phyloP scores from a whole-genome alignment of 495 filamentous ascomycete genomes.

The Hyaloscypha variabilis region DNA sequence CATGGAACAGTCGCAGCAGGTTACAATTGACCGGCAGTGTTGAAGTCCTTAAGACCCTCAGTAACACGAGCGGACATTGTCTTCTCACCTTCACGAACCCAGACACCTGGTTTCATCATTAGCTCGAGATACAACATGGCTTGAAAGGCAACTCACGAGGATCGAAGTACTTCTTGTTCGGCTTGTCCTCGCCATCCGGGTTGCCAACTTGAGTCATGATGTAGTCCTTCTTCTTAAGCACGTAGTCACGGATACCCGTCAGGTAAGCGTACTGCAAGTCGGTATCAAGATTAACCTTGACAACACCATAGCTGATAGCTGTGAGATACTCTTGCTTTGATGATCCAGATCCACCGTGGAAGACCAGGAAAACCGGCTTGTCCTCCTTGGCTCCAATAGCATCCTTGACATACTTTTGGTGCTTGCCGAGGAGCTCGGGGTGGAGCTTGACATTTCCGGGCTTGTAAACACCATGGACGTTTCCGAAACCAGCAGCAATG shows the following conservation, averaged over 20 bases:
- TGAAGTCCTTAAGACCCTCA: constrained; percentile 88
- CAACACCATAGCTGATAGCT: constrained; percentile 90
- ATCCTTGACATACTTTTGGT: constrained; percentile 84
- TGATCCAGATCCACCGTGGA: constrained; percentile 95
- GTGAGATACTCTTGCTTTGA: constrained; percentile 84
- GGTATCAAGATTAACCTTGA: constrained; percentile 98
- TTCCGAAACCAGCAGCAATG: constrained; percentile 97
- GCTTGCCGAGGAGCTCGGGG: constrained; percentile 90
- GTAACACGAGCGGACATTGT: constrained; percentile 84
- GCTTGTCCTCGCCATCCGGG: constrained; percentile 93
- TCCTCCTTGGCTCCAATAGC: constrained; percentile 58
- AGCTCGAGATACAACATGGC: not conserved
- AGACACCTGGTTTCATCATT: constrained; percentile 53
- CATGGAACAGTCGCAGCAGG: constrained; percentile 4
- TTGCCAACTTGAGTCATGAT: constrained; percentile 84
- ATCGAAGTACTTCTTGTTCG: constrained; percentile 99
- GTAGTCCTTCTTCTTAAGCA: constrained; percentile 95
- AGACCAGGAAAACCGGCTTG: constrained; percentile 98
- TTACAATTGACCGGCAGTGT: constrained; percentile 85
- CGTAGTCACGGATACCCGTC: constrained; percentile 87
- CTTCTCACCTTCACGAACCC: constrained; percentile 96
- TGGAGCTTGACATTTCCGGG: constrained; percentile 96
- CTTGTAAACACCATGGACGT: constrained; percentile 99
- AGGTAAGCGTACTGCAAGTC: constrained; percentile 88
- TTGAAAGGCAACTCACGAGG: constrained; percentile 42